Evolutionary conservation across 495 filamentous ascomycete genomes (phyloP).

Genomic region (Xylaria telfairii): DNA sequence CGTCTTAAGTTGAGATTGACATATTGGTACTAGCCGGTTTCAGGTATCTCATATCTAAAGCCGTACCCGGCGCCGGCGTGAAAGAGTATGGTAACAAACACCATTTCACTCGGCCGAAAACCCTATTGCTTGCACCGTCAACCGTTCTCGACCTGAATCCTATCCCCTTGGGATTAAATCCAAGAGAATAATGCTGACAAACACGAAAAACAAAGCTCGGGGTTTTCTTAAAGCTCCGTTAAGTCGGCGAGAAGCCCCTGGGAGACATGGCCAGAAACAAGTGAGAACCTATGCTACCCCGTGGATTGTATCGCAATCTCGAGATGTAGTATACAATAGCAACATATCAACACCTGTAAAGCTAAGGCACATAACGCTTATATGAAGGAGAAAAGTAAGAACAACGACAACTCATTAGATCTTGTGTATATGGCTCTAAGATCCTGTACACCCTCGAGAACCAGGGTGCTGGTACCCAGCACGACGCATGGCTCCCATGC

Average conservation of each 20-base stretch:
- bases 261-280: background rate
- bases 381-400: constrained; percentile 25
- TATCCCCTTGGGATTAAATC: constrained; percentile 34
- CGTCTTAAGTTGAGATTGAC: background rate
- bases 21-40: background rate
- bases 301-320: background rate
- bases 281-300: background rate
- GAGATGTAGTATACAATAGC: background rate
- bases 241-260: background rate
- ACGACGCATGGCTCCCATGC: background rate
- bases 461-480: background rate
- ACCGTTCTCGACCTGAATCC: too few relatives aligned
- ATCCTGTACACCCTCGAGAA: background rate
- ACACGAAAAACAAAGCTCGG: constrained; percentile 19
- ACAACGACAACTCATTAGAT: constrained; percentile 11
- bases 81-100: background rate
- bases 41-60: background rate
- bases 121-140: too few relatives aligned
- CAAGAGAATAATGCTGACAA: constrained; percentile 32
- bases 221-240: background rate
- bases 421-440: background rate
- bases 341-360: constrained; percentile 15
- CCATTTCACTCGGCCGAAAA: background rate
- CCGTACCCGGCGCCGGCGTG: background rate
- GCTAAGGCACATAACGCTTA: constrained; percentile 37